Evolutionary conservation across 148 eudicot species (phyloP).

Genomic region (Rhododendron ferrugineum): DNA sequence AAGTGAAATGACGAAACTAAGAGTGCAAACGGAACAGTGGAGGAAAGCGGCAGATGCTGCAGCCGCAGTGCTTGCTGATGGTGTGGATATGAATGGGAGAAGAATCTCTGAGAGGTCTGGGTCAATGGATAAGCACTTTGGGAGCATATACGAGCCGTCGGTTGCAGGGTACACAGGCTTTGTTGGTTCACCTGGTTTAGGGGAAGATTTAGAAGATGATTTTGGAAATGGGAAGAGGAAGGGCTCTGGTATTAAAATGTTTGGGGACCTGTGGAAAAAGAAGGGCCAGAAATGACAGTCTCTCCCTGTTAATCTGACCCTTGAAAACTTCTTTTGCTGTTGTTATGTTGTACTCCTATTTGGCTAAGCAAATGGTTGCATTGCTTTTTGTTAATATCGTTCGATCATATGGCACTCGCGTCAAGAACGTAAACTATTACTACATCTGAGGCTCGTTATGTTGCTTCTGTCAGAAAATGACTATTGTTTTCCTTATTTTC

Average conservation of each 20-base stretch:
- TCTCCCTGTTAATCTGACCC: neutral
- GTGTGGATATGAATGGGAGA: constrained; percentile 45
- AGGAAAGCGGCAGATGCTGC: constrained; percentile 95
- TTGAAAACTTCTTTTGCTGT: neutral
- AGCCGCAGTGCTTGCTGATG: constrained; percentile 64
- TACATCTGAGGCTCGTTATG: neutral
- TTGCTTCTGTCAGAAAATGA: neutral
- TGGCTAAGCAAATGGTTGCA: neutral
- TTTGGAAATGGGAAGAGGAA: constrained; percentile 61
- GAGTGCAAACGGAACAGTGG: constrained; percentile 96
- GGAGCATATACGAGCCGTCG: constrained; percentile 34
- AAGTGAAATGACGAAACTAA: constrained; percentile 77
- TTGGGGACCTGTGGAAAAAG: constrained; percentile 95
- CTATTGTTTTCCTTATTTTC: neutral
- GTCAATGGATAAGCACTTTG: constrained; percentile 78
- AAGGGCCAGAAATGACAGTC: constrained; percentile 57
- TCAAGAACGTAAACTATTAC: neutral
- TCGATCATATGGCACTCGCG: neutral
- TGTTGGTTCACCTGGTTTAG: constrained; percentile 51
- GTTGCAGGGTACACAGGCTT: constrained; percentile 36
- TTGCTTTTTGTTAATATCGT: neutral
- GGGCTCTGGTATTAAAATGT: constrained; percentile 67
- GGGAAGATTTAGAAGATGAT: constrained; percentile 51
- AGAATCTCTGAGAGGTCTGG: constrained; percentile 61
- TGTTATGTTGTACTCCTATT: neutral